These are phyloP conservation scores for Fraxinus nigra DNA, from an alignment of 305 asterid species.

Conservation along the genomic window DNA sequence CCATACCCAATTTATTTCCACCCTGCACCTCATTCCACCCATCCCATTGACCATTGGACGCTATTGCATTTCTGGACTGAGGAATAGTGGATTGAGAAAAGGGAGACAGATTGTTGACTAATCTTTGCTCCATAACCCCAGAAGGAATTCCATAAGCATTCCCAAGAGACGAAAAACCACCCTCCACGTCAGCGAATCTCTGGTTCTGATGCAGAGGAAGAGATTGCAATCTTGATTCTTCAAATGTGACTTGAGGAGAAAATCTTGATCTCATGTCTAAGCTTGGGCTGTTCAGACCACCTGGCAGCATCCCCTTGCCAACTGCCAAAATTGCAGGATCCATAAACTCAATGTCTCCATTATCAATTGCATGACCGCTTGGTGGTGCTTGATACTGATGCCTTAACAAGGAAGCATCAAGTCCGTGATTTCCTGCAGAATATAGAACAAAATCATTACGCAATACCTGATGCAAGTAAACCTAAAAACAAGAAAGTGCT, in stretches of 20 bases:
- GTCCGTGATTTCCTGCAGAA: slow-evolving; percentile 34
- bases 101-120: slow-evolving; percentile 50
- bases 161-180: slow-evolving; percentile 42
- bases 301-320: slow-evolving; percentile 76
- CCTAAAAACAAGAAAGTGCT: not conserved
- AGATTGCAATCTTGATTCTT: slow-evolving; percentile 66
- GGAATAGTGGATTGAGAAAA: slow-evolving; percentile 52
- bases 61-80: slow-evolving; percentile 57
- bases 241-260: slow-evolving; percentile 57
- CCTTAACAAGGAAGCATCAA: slow-evolving; percentile 32
- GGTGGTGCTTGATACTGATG: slow-evolving; percentile 53
- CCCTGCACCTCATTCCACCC: slow-evolving; percentile 68
- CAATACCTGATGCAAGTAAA: not conserved
- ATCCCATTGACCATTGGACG: slow-evolving; percentile 79
- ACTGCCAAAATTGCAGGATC: slow-evolving; percentile 97
- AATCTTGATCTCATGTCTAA: slow-evolving; percentile 51
- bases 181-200: slow-evolving; percentile 52
- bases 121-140: slow-evolving; percentile 60
- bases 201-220: slow-evolving; percentile 67
- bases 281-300: slow-evolving; percentile 47
- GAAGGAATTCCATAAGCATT: slow-evolving; percentile 66
- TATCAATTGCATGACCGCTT: slow-evolving; percentile 37
- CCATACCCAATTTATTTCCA: slow-evolving; percentile 61
- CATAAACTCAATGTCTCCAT: slow-evolving; percentile 75
- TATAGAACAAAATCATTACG: not conserved